Percentiles rank a stretch among this genome's conserved stretches.
Evolutionary conservation across 1,284 basidiomycete species (phyloP).

Genomic region (Rhizoctonia solani): DNA sequence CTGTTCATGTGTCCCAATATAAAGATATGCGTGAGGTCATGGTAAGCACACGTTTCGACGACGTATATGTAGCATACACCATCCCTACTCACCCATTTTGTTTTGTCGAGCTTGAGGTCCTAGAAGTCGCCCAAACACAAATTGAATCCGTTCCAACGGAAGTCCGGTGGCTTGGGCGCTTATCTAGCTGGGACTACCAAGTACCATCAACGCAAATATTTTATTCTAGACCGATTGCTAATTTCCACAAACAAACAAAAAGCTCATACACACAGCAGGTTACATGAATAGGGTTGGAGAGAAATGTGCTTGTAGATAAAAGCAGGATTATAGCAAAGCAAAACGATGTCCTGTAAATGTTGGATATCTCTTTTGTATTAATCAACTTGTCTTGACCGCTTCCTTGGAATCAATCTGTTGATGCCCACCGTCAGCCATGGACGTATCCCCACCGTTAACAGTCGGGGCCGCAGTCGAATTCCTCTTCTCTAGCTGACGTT

Average conservation of each 20-base stretch:
- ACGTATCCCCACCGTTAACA: not conserved
- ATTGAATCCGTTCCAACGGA: constrained; percentile 14
- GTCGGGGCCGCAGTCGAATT: not conserved
- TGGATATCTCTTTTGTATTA: too few relatives aligned
- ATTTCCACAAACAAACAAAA: not conserved
- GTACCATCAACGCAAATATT: not conserved
- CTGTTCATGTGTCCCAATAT: constrained; percentile 7
- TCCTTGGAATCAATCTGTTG: constrained; percentile 28
- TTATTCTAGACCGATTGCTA: not conserved
- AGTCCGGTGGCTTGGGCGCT: constrained; percentile 25
- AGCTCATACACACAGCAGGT: not conserved
- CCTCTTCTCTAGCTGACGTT: constrained; percentile 15
- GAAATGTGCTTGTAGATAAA: too few relatives aligned
- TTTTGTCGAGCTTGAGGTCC: constrained; percentile 30
- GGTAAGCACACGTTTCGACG: not conserved
- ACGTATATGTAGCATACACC: not conserved
- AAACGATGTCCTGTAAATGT: too few relatives aligned
- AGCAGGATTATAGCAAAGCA: too few relatives aligned
- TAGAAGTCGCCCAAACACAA: constrained; percentile 14
- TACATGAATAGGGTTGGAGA: too few relatives aligned
- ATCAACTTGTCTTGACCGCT: not conserved
- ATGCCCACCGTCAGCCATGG: not conserved
- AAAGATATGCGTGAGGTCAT: not conserved
- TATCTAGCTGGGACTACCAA: not conserved
- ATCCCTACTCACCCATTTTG: constrained; percentile 32